Percentiles rank a stretch among this genome's conserved stretches.
Evolutionary conservation across 768 basidiomycete species (phyloP).

Genomic region (Lentinula edodes): DNA sequence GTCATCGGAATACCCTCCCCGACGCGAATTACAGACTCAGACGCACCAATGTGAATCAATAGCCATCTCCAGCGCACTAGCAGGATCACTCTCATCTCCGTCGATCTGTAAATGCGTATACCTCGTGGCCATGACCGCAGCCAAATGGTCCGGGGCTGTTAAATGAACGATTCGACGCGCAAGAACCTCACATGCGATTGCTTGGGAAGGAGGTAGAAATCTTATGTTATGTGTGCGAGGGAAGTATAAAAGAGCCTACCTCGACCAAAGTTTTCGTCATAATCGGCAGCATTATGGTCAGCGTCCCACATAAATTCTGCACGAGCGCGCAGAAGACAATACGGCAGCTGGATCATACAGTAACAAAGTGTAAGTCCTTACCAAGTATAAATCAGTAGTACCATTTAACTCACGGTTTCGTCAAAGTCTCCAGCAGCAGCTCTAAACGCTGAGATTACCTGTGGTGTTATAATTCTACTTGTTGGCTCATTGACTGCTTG

Average conservation of each 20-base stretch:
- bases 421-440: slow-evolving; percentile 83
- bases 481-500: slow-evolving; percentile 67
- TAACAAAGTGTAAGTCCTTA: neutral
- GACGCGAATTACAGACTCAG: slow-evolving; percentile 2
- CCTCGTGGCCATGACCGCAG: slow-evolving; percentile 71
- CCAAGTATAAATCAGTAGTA: neutral
- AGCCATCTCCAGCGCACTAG: slow-evolving; percentile 83
- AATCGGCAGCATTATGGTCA: slow-evolving; percentile 76
- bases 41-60: slow-evolving; percentile 83
- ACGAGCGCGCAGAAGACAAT: slow-evolving; percentile 70
- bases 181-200: slow-evolving; percentile 78
- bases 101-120: slow-evolving; percentile 69
- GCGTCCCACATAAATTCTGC: slow-evolving; percentile 82
- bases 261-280: slow-evolving; percentile 78
- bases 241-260: slow-evolving; percentile 32
- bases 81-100: slow-evolving; percentile 68
- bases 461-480: slow-evolving; percentile 77
- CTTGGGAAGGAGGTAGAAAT: slow-evolving; percentile 29
- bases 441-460: slow-evolving; percentile 70
- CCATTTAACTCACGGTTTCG: slow-evolving; percentile 59
- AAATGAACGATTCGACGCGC: slow-evolving; percentile 77
- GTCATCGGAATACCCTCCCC: neutral
- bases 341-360: slow-evolving; percentile 55
- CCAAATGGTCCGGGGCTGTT: slow-evolving; percentile 55
- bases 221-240: neutral